Evolutionary conservation across 2,329 filamentous ascomycete genomes (phyloP), one percentile per base, ranked within the genome.

Genomic region (Parafenestella ontariensis): DNA sequence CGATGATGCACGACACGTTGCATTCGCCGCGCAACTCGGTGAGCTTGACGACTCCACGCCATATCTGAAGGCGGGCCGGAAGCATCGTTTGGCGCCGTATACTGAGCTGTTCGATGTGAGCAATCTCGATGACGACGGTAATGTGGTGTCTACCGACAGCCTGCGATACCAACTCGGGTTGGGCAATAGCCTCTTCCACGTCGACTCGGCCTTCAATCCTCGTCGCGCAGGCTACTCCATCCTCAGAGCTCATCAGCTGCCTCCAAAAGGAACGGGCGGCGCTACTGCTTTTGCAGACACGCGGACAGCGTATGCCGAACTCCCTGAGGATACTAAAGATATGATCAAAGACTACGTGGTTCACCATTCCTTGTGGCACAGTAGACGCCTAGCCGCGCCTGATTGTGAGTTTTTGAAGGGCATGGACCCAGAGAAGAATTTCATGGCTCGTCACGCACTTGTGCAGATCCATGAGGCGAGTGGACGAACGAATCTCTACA

Each of bases 61-160:
- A 13, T 85, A 82, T 70, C 70, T 80, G 9, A 70, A 70, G 1
- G 73, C 72, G 0, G 82, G 80, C n/a, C 78, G 81, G 37, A 76
- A 78, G 61, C 76, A 79, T 52, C 79, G 83, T 20, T 26, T 48
- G 4, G 36, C 46, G 39, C 46, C 45, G 4, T 79, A 82, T 57
- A 64, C 69, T 1, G 80, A 86, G 65, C 76, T 87, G 0, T 86
- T 86, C 65, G 84, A 87, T 58, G 82, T 82, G 1, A 77, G 81
- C 49, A 87, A 87, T 66, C 71, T 85, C 17, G 77, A 83, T 45
- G 74, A 76, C 2, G 77, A 83, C 37, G 80, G 79, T 39, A 67
- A 69, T 1, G 62, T 82, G 2, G 71, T 82, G 13, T 69, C 76
- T 26, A 58, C 76, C 3, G 72, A 77, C 46, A 75, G 71, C 49